Percentiles rank a stretch among this genome's conserved stretches.
Evolutionary conservation across 768 basidiomycete genomes (phyloP).

Genomic region (Lanmaoa pseudosensibilis): DNA sequence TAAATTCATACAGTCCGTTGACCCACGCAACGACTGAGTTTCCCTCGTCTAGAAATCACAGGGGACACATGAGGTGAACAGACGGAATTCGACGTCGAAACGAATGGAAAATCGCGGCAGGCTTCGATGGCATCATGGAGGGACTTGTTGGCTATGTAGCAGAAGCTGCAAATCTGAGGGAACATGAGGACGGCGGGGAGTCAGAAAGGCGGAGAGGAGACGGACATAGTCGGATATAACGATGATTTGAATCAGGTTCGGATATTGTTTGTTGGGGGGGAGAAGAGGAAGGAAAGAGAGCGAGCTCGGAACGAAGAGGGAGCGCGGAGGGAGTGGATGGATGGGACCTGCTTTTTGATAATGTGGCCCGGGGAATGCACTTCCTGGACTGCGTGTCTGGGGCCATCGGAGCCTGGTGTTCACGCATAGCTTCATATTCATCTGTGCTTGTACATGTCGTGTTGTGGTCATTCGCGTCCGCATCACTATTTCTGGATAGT

Average conservation of each 20-base stretch:
- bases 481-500: not conserved
- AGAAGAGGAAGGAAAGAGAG: not conserved
- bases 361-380: constrained; percentile 15
- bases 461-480: not conserved
- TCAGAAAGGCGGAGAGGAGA: not conserved
- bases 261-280: constrained; percentile 18
- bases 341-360: constrained; percentile 27
- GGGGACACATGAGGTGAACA: too few species aligned
- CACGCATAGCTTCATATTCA: not conserved
- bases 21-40: too few species aligned
- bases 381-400: not conserved
- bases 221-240: constrained; percentile 38
- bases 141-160: constrained; percentile 40
- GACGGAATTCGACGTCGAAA: constrained; percentile 39
- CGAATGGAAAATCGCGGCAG: constrained; percentile 32
- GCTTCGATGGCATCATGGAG: constrained; percentile 37
- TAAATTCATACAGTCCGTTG: too few species aligned
- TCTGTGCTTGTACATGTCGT: not conserved
- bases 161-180: constrained; percentile 35
- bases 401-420: not conserved
- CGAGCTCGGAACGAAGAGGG: not conserved
- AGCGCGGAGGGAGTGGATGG: constrained; percentile 21
- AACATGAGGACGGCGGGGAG: constrained; percentile 8
- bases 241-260: constrained; percentile 14
- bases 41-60: too few species aligned